Conservation (phyloP, 148 eudicot genomes). For the Euryodendron excelsum region DNA sequence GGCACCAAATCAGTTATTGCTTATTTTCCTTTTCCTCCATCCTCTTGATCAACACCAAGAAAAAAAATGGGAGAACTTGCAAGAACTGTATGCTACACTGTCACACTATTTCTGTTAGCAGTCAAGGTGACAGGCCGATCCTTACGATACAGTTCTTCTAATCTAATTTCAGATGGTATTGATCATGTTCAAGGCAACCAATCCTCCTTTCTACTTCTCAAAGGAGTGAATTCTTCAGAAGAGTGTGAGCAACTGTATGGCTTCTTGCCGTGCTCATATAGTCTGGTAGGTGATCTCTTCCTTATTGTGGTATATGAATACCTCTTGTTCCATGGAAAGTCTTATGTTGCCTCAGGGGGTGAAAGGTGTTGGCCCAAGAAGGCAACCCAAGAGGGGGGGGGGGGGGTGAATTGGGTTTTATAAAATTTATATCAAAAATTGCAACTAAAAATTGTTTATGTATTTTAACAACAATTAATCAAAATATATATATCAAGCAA, state of each 20-base stretch:
- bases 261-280: constrained; percentile 36
- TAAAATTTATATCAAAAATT: too few species aligned
- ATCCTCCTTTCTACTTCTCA: not conserved
- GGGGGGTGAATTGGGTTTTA: too few species aligned
- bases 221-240: constrained; percentile 6
- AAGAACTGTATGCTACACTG: constrained; percentile 1
- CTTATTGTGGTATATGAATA: constrained; percentile 31
- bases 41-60: not conserved
- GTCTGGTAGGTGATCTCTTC: constrained; percentile 26
- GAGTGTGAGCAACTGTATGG: constrained; percentile 39
- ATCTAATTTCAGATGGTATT: constrained; percentile 18
- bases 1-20: too few species aligned
- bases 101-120: not conserved
- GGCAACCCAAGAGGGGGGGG: too few species aligned
- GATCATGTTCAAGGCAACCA: not conserved
- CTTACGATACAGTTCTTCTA: not conserved
- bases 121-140: constrained; percentile 1
- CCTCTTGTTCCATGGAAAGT: constrained; percentile 27
- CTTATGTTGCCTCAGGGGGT: constrained; percentile 30
- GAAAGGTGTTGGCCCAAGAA: too few species aligned
- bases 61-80: constrained; percentile 3
- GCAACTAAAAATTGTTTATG: too few species aligned
- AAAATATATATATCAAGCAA: too few species aligned
- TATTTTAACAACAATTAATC: too few species aligned
- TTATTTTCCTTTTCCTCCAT: not conserved